Base-by-base conservation (phyloP, 345 rosid species). In the Linum tenue region DNA sequence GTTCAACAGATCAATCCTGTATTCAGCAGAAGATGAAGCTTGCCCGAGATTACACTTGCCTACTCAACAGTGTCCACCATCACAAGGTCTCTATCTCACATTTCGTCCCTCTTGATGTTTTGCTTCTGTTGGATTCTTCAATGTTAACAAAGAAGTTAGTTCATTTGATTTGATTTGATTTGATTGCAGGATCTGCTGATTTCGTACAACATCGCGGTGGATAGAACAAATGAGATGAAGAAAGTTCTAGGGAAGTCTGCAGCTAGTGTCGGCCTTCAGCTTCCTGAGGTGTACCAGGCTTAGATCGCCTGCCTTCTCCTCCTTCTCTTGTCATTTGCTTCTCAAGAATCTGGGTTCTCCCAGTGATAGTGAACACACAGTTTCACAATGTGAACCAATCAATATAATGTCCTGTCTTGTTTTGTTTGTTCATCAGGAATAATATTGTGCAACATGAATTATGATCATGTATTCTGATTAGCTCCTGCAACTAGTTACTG, bases 171-270 rank as follows among this genome's bases (percentile, higher is more conserved):
- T 36, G 17, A 38, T 2, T 61, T 12, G 4, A 38, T 39, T 39
- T 38, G 31, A 37, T 72, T 75, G 81, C 82, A 86, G 97, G 95
- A 91, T 6, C 70, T 90, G 57, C 63, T 88, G 66, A 86, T 88
- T 77, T 94, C 97, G 7, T 90, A 94, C 87, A 90, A 88, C 75
- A 83, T 94, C 63, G 97, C 91, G 0, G 91, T 94, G 42, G 96
- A 94, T 73, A 82, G 95, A 75, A 67, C 96, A 16, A 84, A 85
- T 2, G 96, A 94, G 77, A 83, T 90, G 91, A 84, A 83, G 74
- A 76, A 83, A 71, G 58, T 70, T 65, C 82, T 87, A 41, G 81
- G 89, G 39, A 88, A 88, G 79, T 88, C 99, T 56, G 96, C 99
- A 67, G 90, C 95, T 2, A 90, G 95, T 74, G 95, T 94, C 37